These are phyloP conservation scores for Geotrichum europaeum DNA, from an alignment of 1,139 yeast species.

Conservation along the genomic window DNA sequence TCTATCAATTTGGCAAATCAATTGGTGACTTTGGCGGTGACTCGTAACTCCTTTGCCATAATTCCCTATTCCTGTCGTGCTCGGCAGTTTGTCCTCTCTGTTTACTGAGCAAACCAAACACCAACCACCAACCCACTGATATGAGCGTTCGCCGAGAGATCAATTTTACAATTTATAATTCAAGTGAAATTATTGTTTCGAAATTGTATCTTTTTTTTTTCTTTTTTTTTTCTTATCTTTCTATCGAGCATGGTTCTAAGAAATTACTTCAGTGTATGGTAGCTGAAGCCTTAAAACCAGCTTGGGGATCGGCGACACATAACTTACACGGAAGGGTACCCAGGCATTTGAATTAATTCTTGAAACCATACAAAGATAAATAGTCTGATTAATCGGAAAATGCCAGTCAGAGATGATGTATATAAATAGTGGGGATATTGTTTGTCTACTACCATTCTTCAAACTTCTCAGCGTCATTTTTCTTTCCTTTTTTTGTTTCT, in stretches of 20 bases:
- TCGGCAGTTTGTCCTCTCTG: no score
- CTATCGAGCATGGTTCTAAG: not conserved
- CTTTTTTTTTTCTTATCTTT: not conserved
- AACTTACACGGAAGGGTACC: constrained; percentile 10
- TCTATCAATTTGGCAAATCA: no score
- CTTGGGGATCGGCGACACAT: constrained; percentile 5
- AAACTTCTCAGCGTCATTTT: not conserved
- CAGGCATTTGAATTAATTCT: not conserved
- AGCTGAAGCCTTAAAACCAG: not conserved
- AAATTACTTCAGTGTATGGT: not conserved
- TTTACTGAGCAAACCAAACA: not conserved
- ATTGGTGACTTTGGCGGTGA: no score
- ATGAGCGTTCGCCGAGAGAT: not conserved
- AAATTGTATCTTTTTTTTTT: not conserved
- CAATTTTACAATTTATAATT: not conserved
- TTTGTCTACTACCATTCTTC: no score
- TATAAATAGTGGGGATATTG: not conserved
- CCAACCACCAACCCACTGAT: not conserved
- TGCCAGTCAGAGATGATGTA: not conserved
- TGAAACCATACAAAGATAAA: not conserved
- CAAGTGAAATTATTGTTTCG: not conserved
- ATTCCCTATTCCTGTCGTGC: no score
- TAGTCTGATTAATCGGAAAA: not conserved
- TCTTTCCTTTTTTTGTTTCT: not conserved
- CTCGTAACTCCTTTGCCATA: no score